Base-by-base conservation (phyloP, 768 basidiomycete species). In the Lentinula sp. region DNA sequence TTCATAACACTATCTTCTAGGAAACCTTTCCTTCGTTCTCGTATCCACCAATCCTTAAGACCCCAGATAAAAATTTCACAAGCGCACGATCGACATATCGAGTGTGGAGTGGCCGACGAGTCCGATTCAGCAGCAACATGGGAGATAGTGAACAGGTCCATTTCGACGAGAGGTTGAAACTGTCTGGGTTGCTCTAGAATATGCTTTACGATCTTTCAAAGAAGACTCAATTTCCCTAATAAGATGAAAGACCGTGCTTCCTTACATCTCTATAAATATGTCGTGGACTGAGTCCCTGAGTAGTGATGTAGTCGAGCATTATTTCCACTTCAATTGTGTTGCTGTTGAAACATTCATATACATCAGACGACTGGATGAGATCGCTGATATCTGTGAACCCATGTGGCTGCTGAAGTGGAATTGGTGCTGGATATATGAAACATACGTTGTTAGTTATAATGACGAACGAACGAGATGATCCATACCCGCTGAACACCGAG, bases 251-350 rank as follows among this genome's bases (percentile, higher is more conserved):
- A 9, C 3, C 2, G 13, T 23, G 32, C 32, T 11, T 48, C 8
- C 46, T 48, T 48, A 69, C 79, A 70, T 92, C 88, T 60, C 84
- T 84, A 70, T 93, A 93, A 45, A 93, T 88, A 66, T 87, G 82
- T 56, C 80, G 79, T 10, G 91, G 89, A 8, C 80, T 82, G 37
- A 91, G 71, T 60, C 80, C 71, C 62, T 86, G 82, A 15, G 78
- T 77, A 13, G 82, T 81, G 48, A 93, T 72, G 71, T 93, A 92
- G 69, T 94, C 92, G 46, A 94, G 74, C 83, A 94, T 83, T 61
- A 90, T 83, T 37, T 93, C 92, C 32, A 91, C 90, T 70, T 94
- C 92, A 23, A 90, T 81, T 0, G 79, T 82, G 67, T 94, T 93
- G 63, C 80, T 80, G 64, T 86, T 82, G 69, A 94, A 94, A 65